Evolutionary conservation across 108 stramenopile species (phyloP), one percentile per base, ranked within the genome.

Genomic region (Cyclotella distinguenda): DNA sequence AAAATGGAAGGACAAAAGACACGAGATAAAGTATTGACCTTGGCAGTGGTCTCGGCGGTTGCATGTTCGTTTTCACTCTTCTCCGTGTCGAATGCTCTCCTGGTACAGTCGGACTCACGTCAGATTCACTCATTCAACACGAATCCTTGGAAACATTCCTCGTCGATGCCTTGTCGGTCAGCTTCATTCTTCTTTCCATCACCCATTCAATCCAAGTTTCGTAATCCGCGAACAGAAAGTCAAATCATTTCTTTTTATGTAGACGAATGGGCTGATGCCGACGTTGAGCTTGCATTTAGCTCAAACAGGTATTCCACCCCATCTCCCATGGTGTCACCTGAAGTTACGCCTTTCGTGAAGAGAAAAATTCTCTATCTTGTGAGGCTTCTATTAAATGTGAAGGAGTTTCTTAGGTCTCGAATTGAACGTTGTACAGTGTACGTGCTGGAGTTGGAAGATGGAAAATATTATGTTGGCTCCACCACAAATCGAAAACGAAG

Each of bases 401-500:
- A 63, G 47, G 62, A 55, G 33, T 11, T 30, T 7, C 25, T 72
- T 5, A 62, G 62, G 2, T 32, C 44, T n/a, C 43, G 54, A 5
- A 30, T 76, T 33, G 74, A 76, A 58, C 50, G 65, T 1, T 64
- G 68, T 25, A 83, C 86, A 1, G 70, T 87, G 0, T 87, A 87
- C 68, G 82, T 87, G 0, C 63, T 87, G 36, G 82, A 87, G 68
- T 81, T 79, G 33, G 69, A 78, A 23, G 38, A 81, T 64, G 80
- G 70, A 13, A 84, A 83, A 33, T 87, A 87, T 36, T 87, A 87
- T 57, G 80, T 87, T 0, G 86, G 86, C n/a, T 82, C 77, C 22
- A 87, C 86, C 13, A 52, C 49, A 18, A 68, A 87, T 70, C 64
- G 69, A 2, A 66, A 77, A 31, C 76, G 59, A 22, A 75, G 86